Evolutionary conservation across 805 yeast genomes (phyloP).

Genomic region (Wickerhamomyces xylosicus): DNA sequence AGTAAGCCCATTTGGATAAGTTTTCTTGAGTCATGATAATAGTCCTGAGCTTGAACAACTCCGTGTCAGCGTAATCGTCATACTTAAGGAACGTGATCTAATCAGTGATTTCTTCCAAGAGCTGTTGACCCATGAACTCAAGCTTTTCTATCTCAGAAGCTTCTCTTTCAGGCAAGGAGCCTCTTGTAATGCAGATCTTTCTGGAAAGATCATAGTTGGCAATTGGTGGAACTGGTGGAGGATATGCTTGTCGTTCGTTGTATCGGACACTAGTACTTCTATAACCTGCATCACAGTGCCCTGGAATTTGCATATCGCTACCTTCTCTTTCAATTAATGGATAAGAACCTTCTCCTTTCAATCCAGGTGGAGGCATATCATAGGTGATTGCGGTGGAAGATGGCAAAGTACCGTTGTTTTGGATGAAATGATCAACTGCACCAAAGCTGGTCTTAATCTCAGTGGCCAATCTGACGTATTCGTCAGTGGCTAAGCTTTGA

Average conservation of each 20-base stretch:
- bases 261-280: not conserved
- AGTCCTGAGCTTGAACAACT: not conserved
- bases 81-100: not conserved
- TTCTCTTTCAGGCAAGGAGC: not conserved
- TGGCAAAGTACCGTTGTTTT: not conserved
- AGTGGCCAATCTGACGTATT: not conserved
- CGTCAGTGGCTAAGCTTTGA: not conserved
- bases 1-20: not conserved
- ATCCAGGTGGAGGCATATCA: not conserved
- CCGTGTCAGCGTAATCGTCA: not conserved
- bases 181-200: not conserved
- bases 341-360: conserved; percentile 16
- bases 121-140: not conserved
- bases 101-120: not conserved
- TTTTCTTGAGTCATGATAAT: not conserved
- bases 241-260: not conserved
- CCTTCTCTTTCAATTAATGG: conserved; percentile 54
- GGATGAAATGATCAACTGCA: not conserved
- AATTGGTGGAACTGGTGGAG: not conserved
- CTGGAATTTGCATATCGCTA: conserved; percentile 48
- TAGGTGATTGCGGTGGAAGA: not conserved
- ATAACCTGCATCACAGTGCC: no score
- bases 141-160: not conserved
- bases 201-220: not conserved
- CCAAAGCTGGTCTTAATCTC: not conserved